phyloP scores from a whole-genome alignment of 1,284 basidiomycete genomes.

The Heliocybe sulcata region DNA sequence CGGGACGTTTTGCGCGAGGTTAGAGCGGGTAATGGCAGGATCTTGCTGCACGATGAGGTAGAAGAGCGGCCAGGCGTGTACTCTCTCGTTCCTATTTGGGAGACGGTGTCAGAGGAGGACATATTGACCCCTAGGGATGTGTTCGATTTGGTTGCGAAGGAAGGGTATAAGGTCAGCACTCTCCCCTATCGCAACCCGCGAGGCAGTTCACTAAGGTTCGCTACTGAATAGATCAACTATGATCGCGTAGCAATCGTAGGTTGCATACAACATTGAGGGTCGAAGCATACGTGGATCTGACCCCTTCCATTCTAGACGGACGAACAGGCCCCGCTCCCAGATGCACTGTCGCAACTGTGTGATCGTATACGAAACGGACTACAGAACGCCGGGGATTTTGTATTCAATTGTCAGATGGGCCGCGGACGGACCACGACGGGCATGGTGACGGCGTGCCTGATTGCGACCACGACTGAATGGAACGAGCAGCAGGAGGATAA shows the following conservation, averaged over 20 bases:
- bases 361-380: constrained; percentile 66
- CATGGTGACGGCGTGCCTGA: constrained; percentile 86
- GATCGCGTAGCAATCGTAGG: constrained; percentile 80
- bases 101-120: constrained; percentile 76
- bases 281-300: neutral
- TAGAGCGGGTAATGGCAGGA: constrained; percentile 64
- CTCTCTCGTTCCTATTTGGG: constrained; percentile 86
- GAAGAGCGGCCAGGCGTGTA: constrained; percentile 90
- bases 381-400: constrained; percentile 64
- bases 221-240: constrained; percentile 67
- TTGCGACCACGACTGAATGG: constrained; percentile 73
- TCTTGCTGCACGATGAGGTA: constrained; percentile 93
- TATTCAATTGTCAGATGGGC: constrained; percentile 87
- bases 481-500: constrained; percentile 31
- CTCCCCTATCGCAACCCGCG: neutral
- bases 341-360: constrained; percentile 73
- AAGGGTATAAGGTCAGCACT: constrained; percentile 67
- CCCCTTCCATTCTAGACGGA: constrained; percentile 59
- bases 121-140: constrained; percentile 93
- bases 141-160: constrained; percentile 63
- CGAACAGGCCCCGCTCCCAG: constrained; percentile 91
- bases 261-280: constrained; percentile 7
- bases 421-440: constrained; percentile 85
- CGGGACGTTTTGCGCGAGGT: constrained; percentile 85
- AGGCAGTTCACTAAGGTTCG: neutral